A percentile compares a stretch with the other conserved stretches of the same genome.
These are phyloP conservation scores for Erysimum pusillum DNA, from an alignment of 441 rosid genomes.

Conservation along the genomic window DNA sequence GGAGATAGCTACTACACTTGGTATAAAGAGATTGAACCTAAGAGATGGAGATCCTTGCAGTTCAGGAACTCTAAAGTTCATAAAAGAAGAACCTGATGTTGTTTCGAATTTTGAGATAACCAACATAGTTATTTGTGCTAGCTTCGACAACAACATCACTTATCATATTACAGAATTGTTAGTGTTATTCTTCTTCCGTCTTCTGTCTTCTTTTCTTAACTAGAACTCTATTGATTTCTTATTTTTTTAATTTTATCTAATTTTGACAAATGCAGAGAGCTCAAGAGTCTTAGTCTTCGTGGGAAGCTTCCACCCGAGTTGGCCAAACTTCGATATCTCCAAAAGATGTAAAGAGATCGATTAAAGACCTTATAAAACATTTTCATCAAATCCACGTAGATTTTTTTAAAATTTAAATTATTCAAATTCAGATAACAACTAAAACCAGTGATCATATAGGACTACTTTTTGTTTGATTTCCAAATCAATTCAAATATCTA, in stretches of 20 bases:
- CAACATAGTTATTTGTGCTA: constrained; percentile 19
- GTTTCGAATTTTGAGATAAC: constrained; percentile 6
- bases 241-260: background rate
- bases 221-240: background rate
- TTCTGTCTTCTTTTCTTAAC: no score
- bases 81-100: background rate
- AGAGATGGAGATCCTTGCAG: constrained; percentile 23
- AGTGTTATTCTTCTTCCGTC: constrained; percentile 2
- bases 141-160: constrained; percentile 4
- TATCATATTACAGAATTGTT: constrained; percentile 38
- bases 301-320: constrained; percentile 30
- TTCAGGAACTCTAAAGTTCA: background rate
- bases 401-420: background rate
- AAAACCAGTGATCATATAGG: no score
- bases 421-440: no score
- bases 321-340: constrained; percentile 18
- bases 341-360: constrained; percentile 11
- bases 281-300: constrained; percentile 8
- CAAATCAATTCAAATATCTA: no score
- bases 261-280: constrained; percentile 17
- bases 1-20: constrained; percentile 42
- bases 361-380: no score
- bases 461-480: no score
- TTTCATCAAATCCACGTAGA: background rate
- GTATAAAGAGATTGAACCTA: constrained; percentile 15